Evolutionary conservation across 1,284 basidiomycete species (phyloP).

Genomic region (Macrocybe sp.): DNA sequence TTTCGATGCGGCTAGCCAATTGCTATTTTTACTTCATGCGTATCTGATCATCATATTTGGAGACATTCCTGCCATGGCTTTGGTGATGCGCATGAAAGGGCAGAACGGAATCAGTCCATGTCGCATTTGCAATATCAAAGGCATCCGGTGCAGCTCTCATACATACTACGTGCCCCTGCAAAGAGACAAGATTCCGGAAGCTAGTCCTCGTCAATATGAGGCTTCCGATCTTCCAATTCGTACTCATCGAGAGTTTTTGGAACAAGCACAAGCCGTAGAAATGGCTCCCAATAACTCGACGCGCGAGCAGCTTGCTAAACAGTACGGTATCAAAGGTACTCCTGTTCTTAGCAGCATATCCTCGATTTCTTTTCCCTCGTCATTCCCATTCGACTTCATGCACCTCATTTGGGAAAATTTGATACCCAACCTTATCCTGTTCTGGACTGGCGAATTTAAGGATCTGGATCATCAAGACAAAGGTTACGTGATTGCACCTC

Average conservation of each 20-base stretch:
- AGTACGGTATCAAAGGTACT: constrained; percentile 37
- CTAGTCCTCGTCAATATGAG: constrained; percentile 19
- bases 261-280: constrained; percentile 29
- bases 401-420: constrained; percentile 41
- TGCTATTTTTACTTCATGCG: constrained; percentile 30
- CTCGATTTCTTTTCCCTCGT: constrained; percentile 33
- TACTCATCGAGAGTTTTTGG: constrained; percentile 26
- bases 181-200: constrained; percentile 10
- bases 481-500: constrained; percentile 21
- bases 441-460: constrained; percentile 37
- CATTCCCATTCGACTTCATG: constrained; percentile 45
- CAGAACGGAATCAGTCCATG: constrained; percentile 40
- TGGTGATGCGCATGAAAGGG: constrained; percentile 42
- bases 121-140: constrained; percentile 36
- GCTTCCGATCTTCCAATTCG: constrained; percentile 32
- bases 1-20: constrained; percentile 22
- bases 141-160: constrained; percentile 17
- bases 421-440: constrained; percentile 31
- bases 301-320: constrained; percentile 22
- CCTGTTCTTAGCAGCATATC: constrained; percentile 27
- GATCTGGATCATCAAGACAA: constrained; percentile 27
- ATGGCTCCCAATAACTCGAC: constrained; percentile 17
- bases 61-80: constrained; percentile 41
- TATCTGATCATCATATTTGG: constrained; percentile 37
- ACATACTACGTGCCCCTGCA: constrained; percentile 34